Conservation (phyloP, 2,329 filamentous ascomycete genomes). For the Trichophyton verrucosum region DNA sequence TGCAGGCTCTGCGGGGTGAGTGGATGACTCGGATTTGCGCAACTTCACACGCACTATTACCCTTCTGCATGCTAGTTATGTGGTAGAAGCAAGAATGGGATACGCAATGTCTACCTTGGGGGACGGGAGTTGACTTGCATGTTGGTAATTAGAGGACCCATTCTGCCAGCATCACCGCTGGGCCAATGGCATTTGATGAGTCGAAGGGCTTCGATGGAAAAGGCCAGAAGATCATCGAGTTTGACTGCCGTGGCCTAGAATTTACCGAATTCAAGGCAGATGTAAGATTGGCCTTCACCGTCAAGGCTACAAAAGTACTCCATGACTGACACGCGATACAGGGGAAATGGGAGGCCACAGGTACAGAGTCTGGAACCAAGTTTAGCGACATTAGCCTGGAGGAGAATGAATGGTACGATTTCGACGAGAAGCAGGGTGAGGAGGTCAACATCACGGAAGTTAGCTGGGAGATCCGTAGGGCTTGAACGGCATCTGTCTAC, state of each 20-base stretch:
- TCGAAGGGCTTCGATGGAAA: slow-evolving; percentile 38
- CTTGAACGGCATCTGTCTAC: slow-evolving; percentile 29
- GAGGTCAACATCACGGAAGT: slow-evolving; percentile 88
- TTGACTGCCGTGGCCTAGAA: slow-evolving; percentile 89
- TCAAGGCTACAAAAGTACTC: background rate
- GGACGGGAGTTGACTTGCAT: background rate
- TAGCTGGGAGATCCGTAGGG: slow-evolving; percentile 70
- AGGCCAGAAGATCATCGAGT: slow-evolving; percentile 66
- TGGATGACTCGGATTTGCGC: slow-evolving; percentile 7
- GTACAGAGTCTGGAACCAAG: slow-evolving; percentile 64
- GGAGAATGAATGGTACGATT: slow-evolving; percentile 96
- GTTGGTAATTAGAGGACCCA: slow-evolving; percentile 26
- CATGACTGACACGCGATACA: slow-evolving; percentile 24
- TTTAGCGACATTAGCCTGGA: slow-evolving; percentile 70
- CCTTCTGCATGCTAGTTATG: background rate
- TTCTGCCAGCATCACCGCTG: slow-evolving; percentile 67
- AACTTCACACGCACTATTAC: background rate
- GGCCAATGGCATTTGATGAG: slow-evolving; percentile 53
- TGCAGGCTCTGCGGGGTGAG: slow-evolving; percentile 93
- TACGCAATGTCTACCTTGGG: background rate
- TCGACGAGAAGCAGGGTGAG: slow-evolving; percentile 83
- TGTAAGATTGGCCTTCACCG: slow-evolving; percentile 38
- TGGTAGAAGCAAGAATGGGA: background rate
- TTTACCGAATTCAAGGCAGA: slow-evolving; percentile 85
- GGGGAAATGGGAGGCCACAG: slow-evolving; percentile 84